Conservation (phyloP, 345 rosid genomes). For the Dipteronia dyeriana region DNA sequence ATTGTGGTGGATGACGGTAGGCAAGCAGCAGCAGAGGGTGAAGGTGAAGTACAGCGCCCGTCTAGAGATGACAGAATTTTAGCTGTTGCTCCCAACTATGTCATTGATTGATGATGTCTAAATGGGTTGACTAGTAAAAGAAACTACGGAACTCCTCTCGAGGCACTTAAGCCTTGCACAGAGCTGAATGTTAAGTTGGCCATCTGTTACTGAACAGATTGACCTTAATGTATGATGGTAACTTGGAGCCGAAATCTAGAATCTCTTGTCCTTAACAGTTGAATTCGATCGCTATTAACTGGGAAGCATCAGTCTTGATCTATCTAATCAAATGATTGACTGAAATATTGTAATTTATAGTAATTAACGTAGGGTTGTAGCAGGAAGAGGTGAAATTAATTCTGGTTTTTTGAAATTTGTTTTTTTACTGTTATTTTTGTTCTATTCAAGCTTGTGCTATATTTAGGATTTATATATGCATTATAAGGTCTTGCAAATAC, state of each 20-base stretch:
- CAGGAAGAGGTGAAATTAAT: not conserved
- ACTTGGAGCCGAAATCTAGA: too few species aligned
- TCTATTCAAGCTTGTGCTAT: not conserved
- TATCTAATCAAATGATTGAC: not conserved
- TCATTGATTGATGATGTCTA: conserved; percentile 61
- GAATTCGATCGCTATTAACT: not conserved
- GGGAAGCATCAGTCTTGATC: not conserved
- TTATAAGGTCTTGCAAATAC: not conserved
- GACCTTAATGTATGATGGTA: not conserved
- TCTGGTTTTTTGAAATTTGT: not conserved
- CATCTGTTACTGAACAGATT: not conserved
- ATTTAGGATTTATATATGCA: not conserved
- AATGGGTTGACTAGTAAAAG: not conserved
- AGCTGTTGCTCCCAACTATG: conserved; percentile 88
- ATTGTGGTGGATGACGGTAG: conserved; percentile 78
- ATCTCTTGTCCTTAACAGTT: too few species aligned
- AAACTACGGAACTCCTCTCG: not conserved
- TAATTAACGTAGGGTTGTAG: not conserved
- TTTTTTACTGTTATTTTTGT: too few species aligned
- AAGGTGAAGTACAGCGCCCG: conserved; percentile 42
- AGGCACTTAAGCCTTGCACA: not conserved
- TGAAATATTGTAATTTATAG: not conserved
- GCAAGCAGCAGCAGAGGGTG: conserved; percentile 45
- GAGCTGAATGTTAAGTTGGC: not conserved
- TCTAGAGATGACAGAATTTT: conserved; percentile 77